A percentile compares a stretch with the other conserved stretches of the same genome.
phyloP scores from a whole-genome alignment of 257 asterid genomes.

The Solanum stenotomum region DNA sequence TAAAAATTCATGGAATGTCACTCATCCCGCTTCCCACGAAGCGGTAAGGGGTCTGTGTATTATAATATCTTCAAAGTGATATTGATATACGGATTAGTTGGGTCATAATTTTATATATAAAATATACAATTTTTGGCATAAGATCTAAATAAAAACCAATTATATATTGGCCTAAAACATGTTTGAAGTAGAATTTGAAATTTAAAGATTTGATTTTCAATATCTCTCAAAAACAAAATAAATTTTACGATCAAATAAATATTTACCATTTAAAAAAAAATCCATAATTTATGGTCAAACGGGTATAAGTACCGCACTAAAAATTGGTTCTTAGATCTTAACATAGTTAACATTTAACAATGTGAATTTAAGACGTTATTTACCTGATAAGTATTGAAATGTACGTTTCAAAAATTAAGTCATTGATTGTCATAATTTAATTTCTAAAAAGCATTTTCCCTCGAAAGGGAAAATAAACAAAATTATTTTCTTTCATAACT shows the following conservation, averaged over 20 bases:
- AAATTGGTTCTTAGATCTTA: not conserved
- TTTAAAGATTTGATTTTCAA: no score
- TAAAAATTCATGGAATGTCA: no score
- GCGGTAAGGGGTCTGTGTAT: no score
- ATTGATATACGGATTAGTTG: no score
- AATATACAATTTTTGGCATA: no score
- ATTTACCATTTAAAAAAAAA: no score
- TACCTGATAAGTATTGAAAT: not conserved
- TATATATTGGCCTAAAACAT: not conserved
- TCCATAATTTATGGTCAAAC: not conserved
- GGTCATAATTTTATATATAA: not conserved
- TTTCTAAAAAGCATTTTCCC: not conserved
- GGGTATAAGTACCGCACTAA: not conserved
- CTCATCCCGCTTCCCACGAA: no score
- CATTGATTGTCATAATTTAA: not conserved
- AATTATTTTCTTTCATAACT: not conserved
- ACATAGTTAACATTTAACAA: no score
- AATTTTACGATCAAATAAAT: not conserved
- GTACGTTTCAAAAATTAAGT: not conserved
- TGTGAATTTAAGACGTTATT: not conserved
- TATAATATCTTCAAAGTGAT: not conserved
- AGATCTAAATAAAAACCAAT: no score
- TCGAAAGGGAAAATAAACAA: not conserved
- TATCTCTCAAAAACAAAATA: no score
- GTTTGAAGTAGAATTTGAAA: not conserved